These are phyloP conservation scores for Rubia yunnanensis DNA, from an alignment of 257 asterid genomes.

Conservation along the genomic window DNA sequence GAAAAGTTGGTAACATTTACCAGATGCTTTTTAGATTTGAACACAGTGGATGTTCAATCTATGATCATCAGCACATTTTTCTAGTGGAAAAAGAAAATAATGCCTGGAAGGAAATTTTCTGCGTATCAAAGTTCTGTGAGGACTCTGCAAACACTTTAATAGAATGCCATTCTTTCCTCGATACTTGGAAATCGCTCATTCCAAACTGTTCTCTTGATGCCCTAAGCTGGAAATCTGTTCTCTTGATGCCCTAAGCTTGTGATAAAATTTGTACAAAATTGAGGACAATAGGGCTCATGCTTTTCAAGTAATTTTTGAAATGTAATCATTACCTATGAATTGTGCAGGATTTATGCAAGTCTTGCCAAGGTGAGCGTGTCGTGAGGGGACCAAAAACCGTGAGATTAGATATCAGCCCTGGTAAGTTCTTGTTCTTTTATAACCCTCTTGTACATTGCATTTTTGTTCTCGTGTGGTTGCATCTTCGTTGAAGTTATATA, in stretches of 20 bases:
- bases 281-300: not conserved
- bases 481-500: not conserved
- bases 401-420: constrained; percentile 72
- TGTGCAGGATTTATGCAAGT: constrained; percentile 63
- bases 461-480: not conserved
- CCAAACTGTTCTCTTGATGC: not conserved
- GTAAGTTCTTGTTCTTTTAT: constrained; percentile 24
- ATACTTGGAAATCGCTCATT: not conserved
- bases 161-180: not conserved
- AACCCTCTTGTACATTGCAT: not conserved
- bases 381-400: constrained; percentile 60
- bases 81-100: not conserved
- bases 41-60: not conserved
- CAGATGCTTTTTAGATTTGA: not conserved
- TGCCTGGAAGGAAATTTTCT: not conserved
- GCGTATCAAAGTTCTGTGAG: not conserved
- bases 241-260: not conserved
- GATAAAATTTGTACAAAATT: not conserved
- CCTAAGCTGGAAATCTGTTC: no score
- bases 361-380: constrained; percentile 80
- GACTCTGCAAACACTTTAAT: not conserved
- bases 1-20: not conserved
- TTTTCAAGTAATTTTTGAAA: not conserved
- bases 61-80: not conserved
- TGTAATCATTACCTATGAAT: not conserved